Percentiles rank a stretch among this genome's conserved stretches.
phyloP scores from a whole-genome alignment of 768 basidiomycete species.

The Boletus rubroflammeus region DNA sequence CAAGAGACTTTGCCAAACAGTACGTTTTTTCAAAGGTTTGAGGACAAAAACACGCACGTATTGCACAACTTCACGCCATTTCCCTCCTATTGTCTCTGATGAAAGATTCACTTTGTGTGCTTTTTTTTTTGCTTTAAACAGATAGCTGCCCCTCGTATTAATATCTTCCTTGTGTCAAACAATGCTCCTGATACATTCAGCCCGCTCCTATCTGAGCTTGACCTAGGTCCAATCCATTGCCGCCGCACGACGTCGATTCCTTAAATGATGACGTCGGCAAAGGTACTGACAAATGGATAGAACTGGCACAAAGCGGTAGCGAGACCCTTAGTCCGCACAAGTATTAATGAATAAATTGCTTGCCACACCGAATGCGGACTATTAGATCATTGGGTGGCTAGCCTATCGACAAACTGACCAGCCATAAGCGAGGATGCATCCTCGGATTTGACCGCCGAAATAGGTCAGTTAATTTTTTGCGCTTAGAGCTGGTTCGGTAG shows the following conservation, averaged over 20 bases:
- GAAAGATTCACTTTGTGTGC: background rate
- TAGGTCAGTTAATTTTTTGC: no score
- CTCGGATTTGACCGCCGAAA: no score
- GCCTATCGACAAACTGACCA: no score
- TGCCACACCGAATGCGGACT: background rate
- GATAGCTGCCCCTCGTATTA: background rate
- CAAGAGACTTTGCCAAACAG: background rate
- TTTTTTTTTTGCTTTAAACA: background rate
- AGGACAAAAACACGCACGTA: background rate
- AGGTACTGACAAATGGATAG: no score
- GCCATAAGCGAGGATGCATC: no score
- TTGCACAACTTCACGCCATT: background rate
- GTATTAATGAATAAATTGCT: no score
- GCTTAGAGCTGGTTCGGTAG: no score
- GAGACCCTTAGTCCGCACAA: background rate
- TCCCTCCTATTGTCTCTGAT: background rate
- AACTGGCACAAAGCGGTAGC: no score
- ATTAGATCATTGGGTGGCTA: background rate
- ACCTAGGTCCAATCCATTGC: background rate
- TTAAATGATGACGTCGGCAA: no score
- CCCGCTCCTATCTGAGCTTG: background rate
- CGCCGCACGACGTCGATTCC: background rate
- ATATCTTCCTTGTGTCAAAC: background rate
- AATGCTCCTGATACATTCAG: no score
- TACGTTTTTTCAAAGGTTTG: background rate